phyloP scores from a whole-genome alignment of 139 green algal genomes.

The Haematococcus sp. region DNA sequence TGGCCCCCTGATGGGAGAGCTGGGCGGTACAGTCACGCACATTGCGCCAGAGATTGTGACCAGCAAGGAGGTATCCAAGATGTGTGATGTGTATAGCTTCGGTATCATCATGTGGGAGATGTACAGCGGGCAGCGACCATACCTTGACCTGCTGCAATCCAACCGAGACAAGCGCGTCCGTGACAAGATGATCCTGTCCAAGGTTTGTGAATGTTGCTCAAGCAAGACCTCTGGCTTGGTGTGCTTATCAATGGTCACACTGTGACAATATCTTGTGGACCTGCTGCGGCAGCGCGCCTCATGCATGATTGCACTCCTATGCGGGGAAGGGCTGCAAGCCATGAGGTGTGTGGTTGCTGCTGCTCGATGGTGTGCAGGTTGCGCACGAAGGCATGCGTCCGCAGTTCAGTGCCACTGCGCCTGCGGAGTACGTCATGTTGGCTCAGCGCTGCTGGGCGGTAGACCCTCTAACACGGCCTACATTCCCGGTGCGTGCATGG shows the following conservation, averaged over 20 bases:
- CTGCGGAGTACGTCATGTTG: conserved; percentile 13
- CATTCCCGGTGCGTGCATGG: conserved; percentile 6
- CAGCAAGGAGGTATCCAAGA: conserved; percentile 19
- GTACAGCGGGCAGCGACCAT: conserved; percentile 15
- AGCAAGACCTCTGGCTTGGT: no score
- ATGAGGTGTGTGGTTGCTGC: no score
- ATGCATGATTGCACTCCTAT: no score
- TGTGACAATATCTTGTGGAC: no score
- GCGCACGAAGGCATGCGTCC: conserved; percentile 30
- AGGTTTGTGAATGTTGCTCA: no score
- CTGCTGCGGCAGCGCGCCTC: no score
- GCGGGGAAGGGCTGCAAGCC: no score
- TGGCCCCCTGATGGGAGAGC: conserved; percentile 34
- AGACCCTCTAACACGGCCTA: conserved; percentile 20
- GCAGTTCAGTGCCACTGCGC: conserved; percentile 16
- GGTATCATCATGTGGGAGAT: conserved; percentile 46
- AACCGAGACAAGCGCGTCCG: background rate
- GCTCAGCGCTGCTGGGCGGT: conserved; percentile 26
- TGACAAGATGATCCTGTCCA: conserved; percentile 21
- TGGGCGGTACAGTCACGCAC: conserved; percentile 41
- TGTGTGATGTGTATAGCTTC: conserved; percentile 39
- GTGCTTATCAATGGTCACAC: no score
- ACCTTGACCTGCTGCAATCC: background rate
- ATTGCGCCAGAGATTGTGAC: conserved; percentile 41
- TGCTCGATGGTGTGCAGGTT: no score